These are phyloP conservation scores for Oryza australiensis DNA, from an alignment of 176 grass and related monocot genomes.

Conservation along the genomic window DNA sequence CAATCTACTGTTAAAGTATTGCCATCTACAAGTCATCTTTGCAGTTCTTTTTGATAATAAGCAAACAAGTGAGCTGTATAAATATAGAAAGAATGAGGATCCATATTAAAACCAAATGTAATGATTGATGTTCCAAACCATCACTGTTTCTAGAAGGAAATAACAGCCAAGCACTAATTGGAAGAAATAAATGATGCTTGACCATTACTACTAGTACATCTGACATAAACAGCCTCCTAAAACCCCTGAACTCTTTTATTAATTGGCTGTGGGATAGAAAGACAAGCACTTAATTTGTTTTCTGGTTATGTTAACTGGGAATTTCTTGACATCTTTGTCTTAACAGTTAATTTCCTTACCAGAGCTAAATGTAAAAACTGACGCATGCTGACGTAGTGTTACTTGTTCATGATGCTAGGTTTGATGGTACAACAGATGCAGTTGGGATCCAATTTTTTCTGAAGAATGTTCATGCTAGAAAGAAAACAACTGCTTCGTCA, in stretches of 20 bases:
- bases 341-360: neutral
- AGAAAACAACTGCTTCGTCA: slow-evolving; percentile 52
- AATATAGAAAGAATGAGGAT: neutral
- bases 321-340: neutral
- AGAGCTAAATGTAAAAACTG: neutral
- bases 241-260: neutral
- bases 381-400: neutral
- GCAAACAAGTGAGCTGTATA: neutral
- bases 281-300: neutral
- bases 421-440: slow-evolving; percentile 78
- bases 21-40: neutral
- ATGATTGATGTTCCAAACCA: neutral
- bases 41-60: neutral
- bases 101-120: neutral
- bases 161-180: neutral
- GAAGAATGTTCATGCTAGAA: slow-evolving; percentile 76
- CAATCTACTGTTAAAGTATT: neutral
- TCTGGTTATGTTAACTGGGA: neutral
- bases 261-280: too few relatives aligned
- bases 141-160: neutral
- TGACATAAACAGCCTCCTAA: neutral
- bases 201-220: neutral
- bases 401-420: slow-evolving; percentile 47
- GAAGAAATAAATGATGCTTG: neutral
- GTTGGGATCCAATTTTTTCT: slow-evolving; percentile 85